Base-by-base conservation (phyloP, 768 basidiomycete species). In the Kwoniella botswanensis region DNA sequence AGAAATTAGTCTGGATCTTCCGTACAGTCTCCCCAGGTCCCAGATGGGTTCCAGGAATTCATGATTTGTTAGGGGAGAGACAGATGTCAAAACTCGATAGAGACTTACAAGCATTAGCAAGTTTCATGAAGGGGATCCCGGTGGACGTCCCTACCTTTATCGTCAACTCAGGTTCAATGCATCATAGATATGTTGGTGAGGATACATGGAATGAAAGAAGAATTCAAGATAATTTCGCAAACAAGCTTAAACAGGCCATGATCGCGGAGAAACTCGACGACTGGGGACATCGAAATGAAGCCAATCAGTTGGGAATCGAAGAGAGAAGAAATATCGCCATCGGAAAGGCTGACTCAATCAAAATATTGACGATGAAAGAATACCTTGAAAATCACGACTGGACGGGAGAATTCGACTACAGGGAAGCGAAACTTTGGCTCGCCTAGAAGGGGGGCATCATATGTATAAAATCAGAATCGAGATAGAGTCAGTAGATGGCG, bases 351-450 rank as follows among this genome's bases (percentile, higher is more conserved):
- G 22, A n/a, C 15, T 13, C 18, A 43, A 17, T 57, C 50, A 26
- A 46, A 5, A 21, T 63, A 4, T 24, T 63, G 24, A 63, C 54
- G 2, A 65, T 65, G 64, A 41, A 56, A 21, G 64, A 57, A 29
- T 65, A 65, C 24, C n/a, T 65, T 24, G n/a, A 57, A 11, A 56
- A 65, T n/a, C 43, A 65, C 29, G 54, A 65, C 24, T 65, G 64
- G 64, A 56, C 35, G 3, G 64, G 64, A 13, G 64, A 65, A 41
- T 41, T 65, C 21, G 35, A 53, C 4, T 41, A 22, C 29, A 15
- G 41, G 15, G 21, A 56, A 17, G 64, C 55, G 10, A 65, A 57
- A n/a, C 21, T 43, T 3, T 65, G 54, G 54, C 53, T 65, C n/a
- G 64, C 54, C n/a, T 65, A 35, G 29, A 6, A 12, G 2, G 24